Conservation (phyloP, 495 filamentous ascomycete genomes). For the Schizothecium vesticola region DNA sequence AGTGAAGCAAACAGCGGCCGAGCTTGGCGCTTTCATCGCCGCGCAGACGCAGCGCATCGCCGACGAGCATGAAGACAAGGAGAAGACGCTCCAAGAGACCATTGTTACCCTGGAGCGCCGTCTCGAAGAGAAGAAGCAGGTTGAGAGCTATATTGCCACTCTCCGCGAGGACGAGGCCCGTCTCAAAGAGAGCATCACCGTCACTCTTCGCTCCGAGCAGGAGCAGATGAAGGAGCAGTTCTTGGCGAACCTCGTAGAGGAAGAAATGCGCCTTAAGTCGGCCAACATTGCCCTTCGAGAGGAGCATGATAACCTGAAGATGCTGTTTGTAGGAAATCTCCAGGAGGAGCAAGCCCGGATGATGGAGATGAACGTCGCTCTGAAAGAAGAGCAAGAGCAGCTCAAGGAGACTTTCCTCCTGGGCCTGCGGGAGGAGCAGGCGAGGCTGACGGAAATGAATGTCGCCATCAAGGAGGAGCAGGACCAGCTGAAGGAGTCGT, state of each 20-base stretch:
- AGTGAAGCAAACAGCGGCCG: slow-evolving; percentile 77
- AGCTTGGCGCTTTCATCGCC: slow-evolving; percentile 79
- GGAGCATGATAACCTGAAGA: slow-evolving; percentile 51
- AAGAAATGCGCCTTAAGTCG: slow-evolving; percentile 24
- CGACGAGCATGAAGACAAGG: slow-evolving; percentile 72
- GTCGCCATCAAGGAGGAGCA: slow-evolving; percentile 61
- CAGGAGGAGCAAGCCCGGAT: slow-evolving; percentile 65
- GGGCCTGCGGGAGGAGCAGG: slow-evolving; percentile 24
- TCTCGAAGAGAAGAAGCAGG: slow-evolving; percentile 68
- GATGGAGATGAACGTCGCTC: slow-evolving; percentile 21
- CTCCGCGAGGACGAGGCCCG: slow-evolving; percentile 39
- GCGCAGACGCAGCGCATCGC: slow-evolving; percentile 72
- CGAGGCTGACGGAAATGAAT: slow-evolving; percentile 22
- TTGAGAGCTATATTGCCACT: slow-evolving; percentile 65
- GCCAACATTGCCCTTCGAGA: slow-evolving; percentile 47
- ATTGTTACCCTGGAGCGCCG: slow-evolving; percentile 74
- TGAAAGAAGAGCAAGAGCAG: slow-evolving; percentile 25
- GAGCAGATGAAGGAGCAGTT: slow-evolving; percentile 25
- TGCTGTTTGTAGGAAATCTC: slow-evolving; percentile 53
- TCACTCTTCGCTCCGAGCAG: slow-evolving; percentile 52
- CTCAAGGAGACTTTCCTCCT: slow-evolving; percentile 21
- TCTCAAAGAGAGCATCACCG: slow-evolving; percentile 33
- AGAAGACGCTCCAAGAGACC: slow-evolving; percentile 75
- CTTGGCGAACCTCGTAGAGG: slow-evolving; percentile 20
- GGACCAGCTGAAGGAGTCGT: slow-evolving; percentile 67